These are phyloP conservation scores for Tetrastigma voinierianum DNA, from an alignment of 164 flowering plant genomes.

Conservation along the genomic window DNA sequence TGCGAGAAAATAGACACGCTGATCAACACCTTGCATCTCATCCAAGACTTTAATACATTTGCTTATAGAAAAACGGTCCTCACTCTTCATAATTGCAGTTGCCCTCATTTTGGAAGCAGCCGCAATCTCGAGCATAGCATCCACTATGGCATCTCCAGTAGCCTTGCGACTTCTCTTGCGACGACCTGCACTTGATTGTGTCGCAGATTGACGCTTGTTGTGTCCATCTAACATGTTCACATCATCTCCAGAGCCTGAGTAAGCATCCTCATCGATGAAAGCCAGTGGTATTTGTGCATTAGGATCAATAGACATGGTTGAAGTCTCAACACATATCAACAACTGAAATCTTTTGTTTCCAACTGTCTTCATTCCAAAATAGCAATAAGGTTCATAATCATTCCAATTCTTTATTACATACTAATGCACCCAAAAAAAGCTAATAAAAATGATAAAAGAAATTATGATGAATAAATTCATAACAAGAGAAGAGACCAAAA, in stretches of 20 bases:
- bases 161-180: constrained; percentile 71
- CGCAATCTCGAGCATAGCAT: constrained; percentile 80
- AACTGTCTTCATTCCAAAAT: constrained; percentile 27
- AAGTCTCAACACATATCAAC: constrained; percentile 23
- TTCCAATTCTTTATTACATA: constrained; percentile 9
- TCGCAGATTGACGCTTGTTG: constrained; percentile 45
- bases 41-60: constrained; percentile 67
- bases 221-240: constrained; percentile 57
- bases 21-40: constrained; percentile 68
- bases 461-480: too few species aligned
- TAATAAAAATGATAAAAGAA: too few species aligned
- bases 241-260: constrained; percentile 75
- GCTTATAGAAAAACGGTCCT: constrained; percentile 70
- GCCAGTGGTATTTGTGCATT: constrained; percentile 18
- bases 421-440: too few species aligned
- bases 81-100: constrained; percentile 55
- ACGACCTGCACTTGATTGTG: constrained; percentile 43
- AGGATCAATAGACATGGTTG: constrained; percentile 46
- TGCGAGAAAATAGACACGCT: constrained; percentile 54
- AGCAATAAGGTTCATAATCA: constrained; percentile 16
- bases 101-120: constrained; percentile 81
- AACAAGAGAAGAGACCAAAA: too few species aligned
- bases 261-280: constrained; percentile 54
- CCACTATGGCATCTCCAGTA: constrained; percentile 65
- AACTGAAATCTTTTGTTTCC: constrained; percentile 10